phyloP scores from a whole-genome alignment of 1,139 yeast genomes.

The Candida dubliniensis region DNA sequence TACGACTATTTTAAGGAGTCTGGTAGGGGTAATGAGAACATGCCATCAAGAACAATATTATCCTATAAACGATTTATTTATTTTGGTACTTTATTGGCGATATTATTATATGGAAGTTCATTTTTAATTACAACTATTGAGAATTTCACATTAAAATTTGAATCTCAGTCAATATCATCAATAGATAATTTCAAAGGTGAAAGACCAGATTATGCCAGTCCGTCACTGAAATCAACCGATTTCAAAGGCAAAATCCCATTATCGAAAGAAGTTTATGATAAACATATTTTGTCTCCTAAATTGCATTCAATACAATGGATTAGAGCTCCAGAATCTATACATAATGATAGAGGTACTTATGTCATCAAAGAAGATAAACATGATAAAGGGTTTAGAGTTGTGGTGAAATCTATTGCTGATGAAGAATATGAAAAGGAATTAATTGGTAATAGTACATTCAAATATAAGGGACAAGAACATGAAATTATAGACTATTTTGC shows the following conservation, averaged over 20 bases:
- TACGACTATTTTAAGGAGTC: slow-evolving; percentile 1
- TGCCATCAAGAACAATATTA: background rate
- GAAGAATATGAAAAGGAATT: slow-evolving; percentile 43
- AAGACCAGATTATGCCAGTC: slow-evolving; percentile 22
- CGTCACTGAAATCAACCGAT: slow-evolving; percentile 30
- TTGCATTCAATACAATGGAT: slow-evolving; percentile 67
- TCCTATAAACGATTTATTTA: slow-evolving; percentile 6
- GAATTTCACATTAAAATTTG: slow-evolving; percentile 15
- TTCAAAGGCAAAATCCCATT: slow-evolving; percentile 32
- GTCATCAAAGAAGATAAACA: slow-evolving; percentile 36
- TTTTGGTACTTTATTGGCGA: slow-evolving; percentile 24
- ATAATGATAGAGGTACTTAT: slow-evolving; percentile 56
- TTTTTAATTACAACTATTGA: slow-evolving; percentile 31
- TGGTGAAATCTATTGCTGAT: slow-evolving; percentile 53
- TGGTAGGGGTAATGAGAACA: background rate
- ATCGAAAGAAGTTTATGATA: slow-evolving; percentile 12
- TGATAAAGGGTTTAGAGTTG: slow-evolving; percentile 29
- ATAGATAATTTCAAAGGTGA: slow-evolving; percentile 8
- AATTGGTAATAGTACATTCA: slow-evolving; percentile 50
- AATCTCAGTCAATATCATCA: slow-evolving; percentile 9
- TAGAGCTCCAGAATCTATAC: slow-evolving; percentile 43
- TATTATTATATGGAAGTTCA: slow-evolving; percentile 42
- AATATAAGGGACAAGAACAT: slow-evolving; percentile 37
- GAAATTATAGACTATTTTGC: slow-evolving; percentile 55
- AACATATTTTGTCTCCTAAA: slow-evolving; percentile 51